phyloP scores from a whole-genome alignment of 108 stramenopile genomes.

The Nannochloropsis oceanica region DNA sequence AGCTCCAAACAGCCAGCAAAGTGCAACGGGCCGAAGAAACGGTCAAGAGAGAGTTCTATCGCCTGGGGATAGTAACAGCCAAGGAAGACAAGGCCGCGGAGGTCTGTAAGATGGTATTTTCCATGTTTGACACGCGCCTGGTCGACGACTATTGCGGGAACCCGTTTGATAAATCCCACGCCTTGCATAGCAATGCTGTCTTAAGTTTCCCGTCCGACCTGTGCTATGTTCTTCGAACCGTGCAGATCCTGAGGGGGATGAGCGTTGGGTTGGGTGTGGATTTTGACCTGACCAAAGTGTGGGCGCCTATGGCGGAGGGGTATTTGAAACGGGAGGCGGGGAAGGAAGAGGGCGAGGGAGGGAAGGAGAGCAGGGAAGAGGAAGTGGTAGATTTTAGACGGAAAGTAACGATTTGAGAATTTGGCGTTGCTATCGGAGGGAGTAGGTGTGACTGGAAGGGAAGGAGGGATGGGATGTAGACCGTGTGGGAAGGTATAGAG shows the following conservation, averaged over 20 bases:
- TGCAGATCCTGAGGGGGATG: slow-evolving; percentile 24
- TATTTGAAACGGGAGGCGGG: neutral
- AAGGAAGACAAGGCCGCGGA: slow-evolving; percentile 25
- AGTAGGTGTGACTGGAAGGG: too few species aligned
- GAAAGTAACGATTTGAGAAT: neutral
- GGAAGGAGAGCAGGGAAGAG: neutral
- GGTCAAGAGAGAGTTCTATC: slow-evolving; percentile 4
- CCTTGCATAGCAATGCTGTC: slow-evolving; percentile 24
- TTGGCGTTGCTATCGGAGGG: too few species aligned
- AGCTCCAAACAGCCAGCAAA: neutral
- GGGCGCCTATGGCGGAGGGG: slow-evolving; percentile 11
- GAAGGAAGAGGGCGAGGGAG: neutral
- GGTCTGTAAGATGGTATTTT: slow-evolving; percentile 30
- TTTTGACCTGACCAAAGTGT: slow-evolving; percentile 25
- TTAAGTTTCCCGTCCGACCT: slow-evolving; percentile 26
- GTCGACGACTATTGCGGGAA: slow-evolving; percentile 22
- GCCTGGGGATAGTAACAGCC: slow-evolving; percentile 23
- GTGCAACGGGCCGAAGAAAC: neutral
- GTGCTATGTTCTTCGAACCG: slow-evolving; percentile 29
- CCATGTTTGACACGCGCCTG: slow-evolving; percentile 32
- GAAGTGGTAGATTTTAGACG: neutral
- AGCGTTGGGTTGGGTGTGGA: slow-evolving; percentile 24
- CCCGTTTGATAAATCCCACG: slow-evolving; percentile 24
- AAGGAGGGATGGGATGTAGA: too few species aligned
- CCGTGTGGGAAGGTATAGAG: neutral